A percentile compares a stretch with the other conserved stretches of the same genome.
These are phyloP conservation scores for Cyclocybe aegerita DNA, from an alignment of 768 basidiomycete genomes.

Conservation along the genomic window DNA sequence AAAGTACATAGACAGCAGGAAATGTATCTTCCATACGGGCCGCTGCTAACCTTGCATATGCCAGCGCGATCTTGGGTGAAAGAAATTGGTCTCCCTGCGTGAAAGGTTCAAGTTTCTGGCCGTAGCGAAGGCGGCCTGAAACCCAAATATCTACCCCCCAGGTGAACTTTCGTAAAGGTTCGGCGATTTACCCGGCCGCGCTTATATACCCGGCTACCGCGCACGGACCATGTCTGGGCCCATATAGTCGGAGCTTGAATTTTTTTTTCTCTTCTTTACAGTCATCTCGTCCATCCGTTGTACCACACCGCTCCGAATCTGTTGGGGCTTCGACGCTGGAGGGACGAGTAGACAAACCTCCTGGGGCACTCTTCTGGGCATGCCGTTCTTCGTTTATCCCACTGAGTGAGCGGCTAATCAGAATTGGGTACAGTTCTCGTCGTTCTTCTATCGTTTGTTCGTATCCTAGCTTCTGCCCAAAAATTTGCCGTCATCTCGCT, in stretches of 20 bases:
- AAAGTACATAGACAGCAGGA: background rate
- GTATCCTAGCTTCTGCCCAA: background rate
- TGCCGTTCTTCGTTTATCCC: conserved; percentile 52
- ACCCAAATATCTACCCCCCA: conserved; percentile 74
- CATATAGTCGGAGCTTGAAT: conserved; percentile 21
- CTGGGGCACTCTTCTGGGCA: conserved; percentile 60
- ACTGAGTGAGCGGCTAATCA: conserved; percentile 71
- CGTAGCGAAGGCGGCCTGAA: conserved; percentile 31
- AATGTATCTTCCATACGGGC: conserved; percentile 64
- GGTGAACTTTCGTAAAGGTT: conserved; percentile 68
- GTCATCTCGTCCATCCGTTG: conserved; percentile 29
- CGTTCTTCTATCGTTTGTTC: background rate
- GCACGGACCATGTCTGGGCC: conserved; percentile 28
- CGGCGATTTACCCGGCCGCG: background rate
- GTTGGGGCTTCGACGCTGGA: conserved; percentile 19
- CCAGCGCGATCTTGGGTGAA: conserved; percentile 71
- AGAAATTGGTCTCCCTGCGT: conserved; percentile 57
- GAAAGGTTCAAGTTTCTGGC: conserved; percentile 54
- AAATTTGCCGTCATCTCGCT: background rate
- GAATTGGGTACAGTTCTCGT: conserved; percentile 55
- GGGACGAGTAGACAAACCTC: conserved; percentile 48
- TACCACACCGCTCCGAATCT: conserved; percentile 15
- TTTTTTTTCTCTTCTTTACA: conserved; percentile 24
- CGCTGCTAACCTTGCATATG: conserved; percentile 44
- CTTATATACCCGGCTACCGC: conserved; percentile 19